phyloP scores from a whole-genome alignment of 2,329 filamentous ascomycete species.

The Lasiodiplodia citricola region DNA sequence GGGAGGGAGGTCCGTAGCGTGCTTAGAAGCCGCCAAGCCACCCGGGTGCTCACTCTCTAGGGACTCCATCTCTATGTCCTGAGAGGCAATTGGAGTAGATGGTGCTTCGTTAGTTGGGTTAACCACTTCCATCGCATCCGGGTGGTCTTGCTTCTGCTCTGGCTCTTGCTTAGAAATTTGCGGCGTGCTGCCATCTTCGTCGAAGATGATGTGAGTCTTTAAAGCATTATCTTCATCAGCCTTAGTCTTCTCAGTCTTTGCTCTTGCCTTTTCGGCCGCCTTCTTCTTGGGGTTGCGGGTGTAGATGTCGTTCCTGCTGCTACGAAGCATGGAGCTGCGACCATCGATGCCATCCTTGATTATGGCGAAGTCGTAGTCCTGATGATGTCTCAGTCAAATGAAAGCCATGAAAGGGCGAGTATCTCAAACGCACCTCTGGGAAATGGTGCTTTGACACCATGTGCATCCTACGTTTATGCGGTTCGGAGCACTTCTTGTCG shows the following conservation, averaged over 20 bases:
- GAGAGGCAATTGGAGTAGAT: background rate
- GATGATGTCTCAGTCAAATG: background rate
- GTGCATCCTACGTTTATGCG: constrained; percentile 84
- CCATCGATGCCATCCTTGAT: constrained; percentile 90
- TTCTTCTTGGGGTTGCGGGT: background rate
- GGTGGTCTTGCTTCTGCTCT: background rate
- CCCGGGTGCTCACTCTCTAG: background rate
- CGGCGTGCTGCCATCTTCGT: background rate
- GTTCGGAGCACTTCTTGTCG: constrained; percentile 80
- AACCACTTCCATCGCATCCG: background rate
- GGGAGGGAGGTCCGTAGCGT: background rate
- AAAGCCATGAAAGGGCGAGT: background rate
- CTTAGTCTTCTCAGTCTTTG: background rate
- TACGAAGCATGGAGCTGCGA: constrained; percentile 73
- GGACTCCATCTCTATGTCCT: constrained; percentile 1
- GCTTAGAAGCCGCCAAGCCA: background rate
- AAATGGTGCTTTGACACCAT: constrained; percentile 95
- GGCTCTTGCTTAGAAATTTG: background rate
- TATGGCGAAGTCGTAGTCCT: constrained; percentile 57
- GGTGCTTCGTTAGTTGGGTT: background rate
- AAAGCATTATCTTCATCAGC: background rate
- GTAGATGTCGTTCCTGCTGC: constrained; percentile 6
- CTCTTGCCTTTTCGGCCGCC: background rate
- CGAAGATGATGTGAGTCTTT: constrained; percentile 11
- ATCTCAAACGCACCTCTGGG: constrained; percentile 59